phyloP scores from a whole-genome alignment of 2,329 filamentous ascomycete genomes.

The Calonectria naviculata region DNA sequence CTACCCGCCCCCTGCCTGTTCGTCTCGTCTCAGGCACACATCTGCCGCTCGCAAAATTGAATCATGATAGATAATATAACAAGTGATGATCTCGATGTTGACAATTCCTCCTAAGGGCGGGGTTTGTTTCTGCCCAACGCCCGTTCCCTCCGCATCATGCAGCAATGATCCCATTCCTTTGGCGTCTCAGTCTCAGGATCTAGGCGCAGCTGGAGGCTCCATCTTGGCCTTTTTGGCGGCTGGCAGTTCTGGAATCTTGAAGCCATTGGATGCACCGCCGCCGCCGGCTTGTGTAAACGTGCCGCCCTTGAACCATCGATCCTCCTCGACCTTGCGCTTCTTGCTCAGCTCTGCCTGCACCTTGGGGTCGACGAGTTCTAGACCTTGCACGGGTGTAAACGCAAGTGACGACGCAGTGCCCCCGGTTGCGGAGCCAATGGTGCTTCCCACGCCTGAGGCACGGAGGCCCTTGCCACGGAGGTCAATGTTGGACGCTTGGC shows the following conservation, averaged over 20 bases:
- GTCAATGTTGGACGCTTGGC: constrained; percentile 73
- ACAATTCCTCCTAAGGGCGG: not conserved
- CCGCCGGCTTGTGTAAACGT: constrained; percentile 88
- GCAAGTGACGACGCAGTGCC: constrained; percentile 89
- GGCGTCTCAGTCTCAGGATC: constrained; percentile 21
- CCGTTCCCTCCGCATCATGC: not conserved
- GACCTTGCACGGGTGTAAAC: constrained; percentile 93
- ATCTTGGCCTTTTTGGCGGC: constrained; percentile 74
- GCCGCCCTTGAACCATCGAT: constrained; percentile 97
- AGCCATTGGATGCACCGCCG: constrained; percentile 67
- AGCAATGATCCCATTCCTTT: not conserved
- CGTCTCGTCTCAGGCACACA: not conserved
- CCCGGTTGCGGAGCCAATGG: constrained; percentile 69
- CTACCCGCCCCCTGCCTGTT: constrained; percentile 9
- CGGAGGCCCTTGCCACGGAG: constrained; percentile 84
- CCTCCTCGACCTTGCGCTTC: constrained; percentile 94
- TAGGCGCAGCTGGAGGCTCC: constrained; percentile 46
- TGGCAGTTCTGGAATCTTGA: constrained; percentile 86
- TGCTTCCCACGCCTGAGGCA: constrained; percentile 82
- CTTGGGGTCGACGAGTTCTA: constrained; percentile 96
- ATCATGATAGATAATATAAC: not conserved
- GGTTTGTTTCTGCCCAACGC: not conserved
- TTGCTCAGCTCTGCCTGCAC: constrained; percentile 86
- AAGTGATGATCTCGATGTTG: not conserved
- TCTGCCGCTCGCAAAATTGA: not conserved